phyloP scores from a whole-genome alignment of 805 yeast genomes.

The Saccharomycopsis vini region DNA sequence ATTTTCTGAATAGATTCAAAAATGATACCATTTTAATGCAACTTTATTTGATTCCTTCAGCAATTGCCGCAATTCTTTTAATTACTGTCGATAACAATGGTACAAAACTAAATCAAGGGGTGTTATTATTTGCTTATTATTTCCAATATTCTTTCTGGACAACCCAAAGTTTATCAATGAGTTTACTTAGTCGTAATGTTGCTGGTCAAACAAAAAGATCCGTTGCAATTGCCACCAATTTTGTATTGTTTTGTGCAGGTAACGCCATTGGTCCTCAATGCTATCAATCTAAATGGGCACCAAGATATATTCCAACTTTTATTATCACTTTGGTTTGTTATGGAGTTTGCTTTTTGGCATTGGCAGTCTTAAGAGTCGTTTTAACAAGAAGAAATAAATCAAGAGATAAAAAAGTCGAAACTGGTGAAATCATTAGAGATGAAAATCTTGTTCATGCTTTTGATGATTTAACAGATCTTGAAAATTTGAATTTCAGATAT shows the following conservation, averaged over 20 bases:
- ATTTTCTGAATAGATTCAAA: conserved; percentile 20
- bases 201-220: conserved; percentile 70
- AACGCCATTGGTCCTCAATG: conserved; percentile 49
- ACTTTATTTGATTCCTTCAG: conserved; percentile 25
- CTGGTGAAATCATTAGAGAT: conserved; percentile 20
- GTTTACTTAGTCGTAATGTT: conserved; percentile 32
- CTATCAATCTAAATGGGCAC: conserved; percentile 35
- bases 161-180: conserved; percentile 22
- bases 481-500: conserved; percentile 32
- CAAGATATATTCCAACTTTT: conserved; percentile 42
- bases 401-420: conserved; percentile 31
- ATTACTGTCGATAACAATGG: conserved; percentile 22
- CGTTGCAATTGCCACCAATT: conserved; percentile 39
- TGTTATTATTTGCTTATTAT: conserved; percentile 26
- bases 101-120: conserved; percentile 22
- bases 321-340: conserved; percentile 43
- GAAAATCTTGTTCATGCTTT: conserved; percentile 31
- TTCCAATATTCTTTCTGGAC: conserved; percentile 25
- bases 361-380: conserved; percentile 25
- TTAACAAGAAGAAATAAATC: conserved; percentile 33
- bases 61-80: conserved; percentile 27
- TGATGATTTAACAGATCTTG: conserved; percentile 36
- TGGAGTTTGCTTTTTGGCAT: conserved; percentile 31
- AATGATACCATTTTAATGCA: conserved; percentile 22
- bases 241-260: conserved; percentile 57